Conservation (phyloP, 768 basidiomycete genomes). For the Boletus tomentosulus region DNA sequence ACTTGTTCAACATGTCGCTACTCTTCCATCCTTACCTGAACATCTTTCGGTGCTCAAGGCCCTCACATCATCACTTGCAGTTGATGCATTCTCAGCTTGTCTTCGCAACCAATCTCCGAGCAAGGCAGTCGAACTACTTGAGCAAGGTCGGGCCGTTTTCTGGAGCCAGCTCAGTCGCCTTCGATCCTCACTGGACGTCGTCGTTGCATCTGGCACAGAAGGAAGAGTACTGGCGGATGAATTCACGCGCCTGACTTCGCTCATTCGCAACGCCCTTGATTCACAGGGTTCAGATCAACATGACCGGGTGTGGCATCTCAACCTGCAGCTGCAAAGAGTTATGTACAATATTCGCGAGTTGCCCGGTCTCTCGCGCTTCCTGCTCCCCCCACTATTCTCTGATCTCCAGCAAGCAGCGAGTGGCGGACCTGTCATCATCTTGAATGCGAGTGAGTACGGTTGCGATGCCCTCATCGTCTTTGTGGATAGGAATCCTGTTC, state of each 20-base stretch:
- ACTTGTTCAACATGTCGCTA: background rate
- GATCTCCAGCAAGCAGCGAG: background rate
- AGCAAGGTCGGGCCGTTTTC: background rate
- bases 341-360: background rate
- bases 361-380: background rate
- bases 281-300: background rate
- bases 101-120: background rate
- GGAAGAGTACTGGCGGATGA: background rate
- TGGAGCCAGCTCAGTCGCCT: background rate
- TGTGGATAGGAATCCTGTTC: background rate
- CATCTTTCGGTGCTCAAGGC: background rate
- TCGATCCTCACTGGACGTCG: background rate
- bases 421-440: background rate
- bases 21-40: background rate
- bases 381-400: background rate
- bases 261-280: background rate
- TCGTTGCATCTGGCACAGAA: background rate
- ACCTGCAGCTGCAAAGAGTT: background rate
- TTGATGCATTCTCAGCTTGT: background rate
- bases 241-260: background rate
- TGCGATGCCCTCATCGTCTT: background rate
- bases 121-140: background rate
- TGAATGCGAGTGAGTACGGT: background rate
- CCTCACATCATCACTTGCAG: background rate
- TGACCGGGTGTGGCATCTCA: background rate